Evolutionary conservation across 2,329 filamentous ascomycete species (phyloP).

Genomic region (Plectosphaerella cucumerina): DNA sequence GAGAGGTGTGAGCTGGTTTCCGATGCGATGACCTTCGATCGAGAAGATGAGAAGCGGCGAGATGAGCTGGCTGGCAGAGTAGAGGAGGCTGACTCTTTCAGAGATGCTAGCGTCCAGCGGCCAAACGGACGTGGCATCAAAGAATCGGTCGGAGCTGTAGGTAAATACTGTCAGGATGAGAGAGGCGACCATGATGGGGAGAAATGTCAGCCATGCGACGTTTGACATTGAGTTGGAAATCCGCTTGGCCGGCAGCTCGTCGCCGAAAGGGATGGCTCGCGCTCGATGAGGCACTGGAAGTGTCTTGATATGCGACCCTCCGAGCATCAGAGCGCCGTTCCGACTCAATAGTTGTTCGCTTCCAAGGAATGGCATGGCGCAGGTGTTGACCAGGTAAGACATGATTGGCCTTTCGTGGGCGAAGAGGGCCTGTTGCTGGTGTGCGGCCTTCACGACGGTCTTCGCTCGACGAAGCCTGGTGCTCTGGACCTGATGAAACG

Average conservation of each 20-base stretch:
- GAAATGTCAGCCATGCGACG: neutral
- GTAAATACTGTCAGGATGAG: neutral
- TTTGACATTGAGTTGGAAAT: neutral
- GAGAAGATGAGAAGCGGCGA: constrained; percentile 17
- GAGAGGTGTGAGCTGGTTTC: constrained; percentile 11
- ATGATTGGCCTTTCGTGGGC: constrained; percentile 13
- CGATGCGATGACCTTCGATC: constrained; percentile 17
- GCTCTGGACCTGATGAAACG: constrained; percentile 14
- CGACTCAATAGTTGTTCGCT: neutral
- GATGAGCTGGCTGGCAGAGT: constrained; percentile 14
- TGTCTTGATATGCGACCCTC: neutral
- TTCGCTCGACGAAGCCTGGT: constrained; percentile 10
- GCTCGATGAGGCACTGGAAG: constrained; percentile 8
- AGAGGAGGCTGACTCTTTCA: constrained; percentile 3
- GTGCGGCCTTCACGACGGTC: constrained; percentile 8
- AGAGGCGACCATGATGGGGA: neutral
- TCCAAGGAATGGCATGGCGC: neutral
- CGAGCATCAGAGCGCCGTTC: neutral
- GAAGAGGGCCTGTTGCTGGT: constrained; percentile 13
- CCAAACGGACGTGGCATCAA: neutral
- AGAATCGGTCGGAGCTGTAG: too few relatives aligned
- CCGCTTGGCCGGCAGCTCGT: constrained; percentile 10
- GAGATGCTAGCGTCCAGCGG: neutral
- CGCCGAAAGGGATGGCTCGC: constrained; percentile 9
- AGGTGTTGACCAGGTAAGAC: neutral